Evolutionary conservation across 371 early-diverging fungal genomes (phyloP).

Genomic region (Actinomortierella ambigua): DNA sequence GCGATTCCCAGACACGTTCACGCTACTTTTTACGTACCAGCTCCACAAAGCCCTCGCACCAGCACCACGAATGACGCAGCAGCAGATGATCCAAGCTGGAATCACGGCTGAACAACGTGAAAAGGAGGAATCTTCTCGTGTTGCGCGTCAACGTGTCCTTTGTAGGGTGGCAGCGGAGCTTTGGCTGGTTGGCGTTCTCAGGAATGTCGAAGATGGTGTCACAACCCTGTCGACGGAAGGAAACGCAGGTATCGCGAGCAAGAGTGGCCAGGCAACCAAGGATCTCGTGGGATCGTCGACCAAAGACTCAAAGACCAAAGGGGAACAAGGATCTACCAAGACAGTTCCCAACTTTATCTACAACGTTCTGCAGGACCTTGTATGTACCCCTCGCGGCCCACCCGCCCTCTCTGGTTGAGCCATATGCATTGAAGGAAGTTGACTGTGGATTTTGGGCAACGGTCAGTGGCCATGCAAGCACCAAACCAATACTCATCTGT

Average conservation of each 20-base stretch:
- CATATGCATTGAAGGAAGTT: not conserved
- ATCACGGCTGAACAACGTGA: slow-evolving; percentile 82
- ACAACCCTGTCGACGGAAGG: slow-evolving; percentile 55
- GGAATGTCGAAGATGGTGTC: slow-evolving; percentile 71
- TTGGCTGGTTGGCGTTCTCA: slow-evolving; percentile 81
- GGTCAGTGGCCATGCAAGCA: no score
- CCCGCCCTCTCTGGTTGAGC: not conserved
- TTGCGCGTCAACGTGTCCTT: slow-evolving; percentile 70
- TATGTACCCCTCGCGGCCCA: no score
- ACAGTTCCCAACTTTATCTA: slow-evolving; percentile 45
- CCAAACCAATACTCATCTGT: no score
- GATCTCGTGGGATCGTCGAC: slow-evolving; percentile 52
- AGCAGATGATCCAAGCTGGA: slow-evolving; percentile 47
- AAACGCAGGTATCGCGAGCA: slow-evolving; percentile 49
- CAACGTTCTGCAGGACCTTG: slow-evolving; percentile 45
- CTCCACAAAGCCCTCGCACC: slow-evolving; percentile 60
- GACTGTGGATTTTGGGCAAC: not conserved
- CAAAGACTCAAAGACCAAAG: slow-evolving; percentile 31
- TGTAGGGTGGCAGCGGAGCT: slow-evolving; percentile 83
- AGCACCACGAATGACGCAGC: slow-evolving; percentile 33
- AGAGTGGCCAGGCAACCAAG: slow-evolving; percentile 41
- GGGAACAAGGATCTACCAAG: slow-evolving; percentile 17
- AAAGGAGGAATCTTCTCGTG: slow-evolving; percentile 79
- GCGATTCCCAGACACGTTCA: slow-evolving; percentile 86
- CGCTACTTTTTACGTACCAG: slow-evolving; percentile 64